Base-by-base conservation (phyloP, 257 asterid genomes). In the Misopates orontium region DNA sequence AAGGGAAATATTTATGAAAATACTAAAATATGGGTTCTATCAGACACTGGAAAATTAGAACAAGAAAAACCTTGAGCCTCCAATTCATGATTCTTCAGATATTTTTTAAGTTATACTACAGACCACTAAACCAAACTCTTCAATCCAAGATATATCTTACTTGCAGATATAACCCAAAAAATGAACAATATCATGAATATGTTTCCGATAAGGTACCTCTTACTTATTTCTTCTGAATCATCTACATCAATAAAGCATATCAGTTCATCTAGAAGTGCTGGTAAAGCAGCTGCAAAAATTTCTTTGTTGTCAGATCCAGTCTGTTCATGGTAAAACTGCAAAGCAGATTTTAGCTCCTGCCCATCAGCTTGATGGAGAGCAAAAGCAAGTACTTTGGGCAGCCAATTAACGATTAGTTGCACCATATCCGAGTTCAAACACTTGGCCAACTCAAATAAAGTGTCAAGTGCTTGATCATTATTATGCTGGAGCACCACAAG, bases 341-440 rank as follows among this genome's bases (percentile, higher is more conserved):
- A 75, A 44, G 84, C 88, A 80, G 83, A 72, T 47, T 76, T 74
- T 70, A 93, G 67, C 67, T 90, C 79, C 64, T 80, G 82, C 56
- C 82, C 87, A 56, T 84, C 87, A 39, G 92, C 88, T 83, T 81
- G 90, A 83, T 83, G 89, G 67, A 93, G 96, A 75, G 97, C 89
- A 75, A 83, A 93, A 47, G 97, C 96, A 64, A 93, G 89, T 68
- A 93, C 95, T 71, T 90, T 86, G 58, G 95, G 96, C 69, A 93
- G 77, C 96, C 95, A 83, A 75, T 65, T 61, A 71, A 90, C 84
- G 70, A 83, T 75, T 25, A 93, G 78, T 68, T 68, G 74, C 81
- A 86, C 96, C 96, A 83, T 80, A 78, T 84, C 85, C 3, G 80
- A 80, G 60, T 80, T 80, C 83, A 85, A 77, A 68, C 80, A 77